Evolutionary conservation across 2,329 filamentous ascomycete genomes (phyloP), one percentile per base, ranked within the genome.

Genomic region (Helotiales sp.): DNA sequence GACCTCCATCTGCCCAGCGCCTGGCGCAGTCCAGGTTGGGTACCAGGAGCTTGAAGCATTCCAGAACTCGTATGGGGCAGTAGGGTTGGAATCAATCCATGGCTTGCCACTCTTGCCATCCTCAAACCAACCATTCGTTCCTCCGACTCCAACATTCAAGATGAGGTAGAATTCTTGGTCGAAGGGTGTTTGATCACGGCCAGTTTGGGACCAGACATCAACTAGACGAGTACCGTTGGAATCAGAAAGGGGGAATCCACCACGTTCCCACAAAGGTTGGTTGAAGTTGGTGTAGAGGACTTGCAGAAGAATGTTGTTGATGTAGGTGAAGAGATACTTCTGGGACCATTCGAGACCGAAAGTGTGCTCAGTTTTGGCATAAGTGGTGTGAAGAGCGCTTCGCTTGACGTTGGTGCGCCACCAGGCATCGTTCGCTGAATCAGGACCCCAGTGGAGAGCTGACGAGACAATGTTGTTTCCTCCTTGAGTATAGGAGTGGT

Each of bases 261-360:
- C 89, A 48, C 86, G 84, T 64, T 84, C 64, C 83, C 86, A 92
- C 68, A 92, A 81, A 9, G 83, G 79, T 66, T 82, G 70, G 66
- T 87, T 77, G 68, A 92, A 92, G 72, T 87, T 89, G 65, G 83
- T 87, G 77, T 92, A 96, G 61, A 91, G 80, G 52, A 93, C 89
- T 72, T 93, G 90, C 27, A 92, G 78, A 19, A 96, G 82, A 12
- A 89, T 86, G 46, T 83, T 88, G 79, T 95, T 88, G 76, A 96
- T 81, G 71, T 92, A 96, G 24, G 89, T 93, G 77, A 93, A 96
- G 59, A 95, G 77, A 72, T 96, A 95, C 73, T 93, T 93, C 66
- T 93, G 83, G 52, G 85, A 91, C 91, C 91, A 96, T 74, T 96
- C 91, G 2, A 96, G 73, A 13, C 91, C 91, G 67, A 86, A 96